These are phyloP conservation scores for Apocynum venetum DNA, from an alignment of 257 asterid species.

Conservation along the genomic window DNA sequence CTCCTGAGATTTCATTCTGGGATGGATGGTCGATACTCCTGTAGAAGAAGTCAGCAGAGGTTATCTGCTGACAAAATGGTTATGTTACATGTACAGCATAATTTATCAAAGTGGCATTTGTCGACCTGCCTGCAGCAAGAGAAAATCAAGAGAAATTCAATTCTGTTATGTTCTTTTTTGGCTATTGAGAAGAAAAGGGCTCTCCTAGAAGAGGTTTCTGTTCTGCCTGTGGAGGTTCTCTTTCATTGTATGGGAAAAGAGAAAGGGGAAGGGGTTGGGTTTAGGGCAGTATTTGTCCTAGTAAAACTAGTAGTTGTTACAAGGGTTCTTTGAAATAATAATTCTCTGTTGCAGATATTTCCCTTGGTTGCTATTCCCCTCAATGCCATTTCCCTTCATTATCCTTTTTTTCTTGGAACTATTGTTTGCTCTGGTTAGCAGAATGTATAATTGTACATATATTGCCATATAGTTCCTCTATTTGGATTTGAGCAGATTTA, in stretches of 20 bases:
- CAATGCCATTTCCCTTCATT: background rate
- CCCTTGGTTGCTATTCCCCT: background rate
- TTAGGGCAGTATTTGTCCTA: background rate
- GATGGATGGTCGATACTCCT: conserved; percentile 2
- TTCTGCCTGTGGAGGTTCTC: background rate
- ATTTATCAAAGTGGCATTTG: background rate
- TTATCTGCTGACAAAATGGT: background rate
- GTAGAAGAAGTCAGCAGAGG: background rate
- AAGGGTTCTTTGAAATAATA: background rate
- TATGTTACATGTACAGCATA: background rate
- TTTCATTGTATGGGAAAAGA: background rate
- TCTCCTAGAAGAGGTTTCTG: background rate
- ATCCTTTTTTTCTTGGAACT: background rate
- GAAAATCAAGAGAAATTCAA: background rate
- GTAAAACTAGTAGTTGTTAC: background rate
- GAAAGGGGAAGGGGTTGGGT: background rate
- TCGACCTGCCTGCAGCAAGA: background rate
- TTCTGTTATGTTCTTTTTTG: background rate
- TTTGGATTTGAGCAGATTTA: conserved; percentile 1
- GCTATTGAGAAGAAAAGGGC: background rate
- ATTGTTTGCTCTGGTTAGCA: background rate
- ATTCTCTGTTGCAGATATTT: conserved; percentile 6
- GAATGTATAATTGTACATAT: conserved; percentile 12
- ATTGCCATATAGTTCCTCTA: background rate
- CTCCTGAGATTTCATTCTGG: background rate